Base-by-base conservation (phyloP, 306 rosid species). In the Canavalia gladiata region DNA sequence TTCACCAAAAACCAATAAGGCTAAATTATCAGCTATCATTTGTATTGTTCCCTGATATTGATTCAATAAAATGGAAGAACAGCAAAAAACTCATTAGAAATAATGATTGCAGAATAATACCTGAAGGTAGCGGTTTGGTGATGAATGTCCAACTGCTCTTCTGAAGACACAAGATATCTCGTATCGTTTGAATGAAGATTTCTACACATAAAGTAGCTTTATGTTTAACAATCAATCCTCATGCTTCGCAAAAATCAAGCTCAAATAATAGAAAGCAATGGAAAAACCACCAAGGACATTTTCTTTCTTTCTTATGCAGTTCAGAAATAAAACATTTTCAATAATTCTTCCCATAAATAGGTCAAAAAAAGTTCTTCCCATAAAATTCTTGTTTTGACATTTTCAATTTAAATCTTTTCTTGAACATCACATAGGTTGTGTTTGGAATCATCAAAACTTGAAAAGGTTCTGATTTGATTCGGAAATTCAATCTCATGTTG, bases 51-150 rank as follows among this genome's bases (percentile, higher is more conserved):
- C 33, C 35, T 49, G 37, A 42, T n/a, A 47, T 35, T 83, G 55
- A 59, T 75, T 67, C 1, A 2, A 68, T 46, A 72, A 68, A 57
- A 56, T 25, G 12, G 74, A 39, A 69, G 66, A 66, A 62, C 72
- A 57, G 18, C 33, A 25, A 43, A 54, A 81, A 81, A 34, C 41
- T 72, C 33, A 37, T 50, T 55, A 65, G 74, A 52, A 72, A 64
- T 33, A 56, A 31, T 45, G 11, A 41, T 74, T 54, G 74, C 35
- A 58, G 55, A 78, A 60, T 75, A 56, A 74, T 86, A 95, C 99
- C 95, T 95, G 99, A 78, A 95, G 97, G 89, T 87, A 91, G 77
- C 88, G 94, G 86, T 89, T 95, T 78, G 99, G 99, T 45, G 99
- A 81, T 75, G 99, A 90, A 81, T 91, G 99, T 54, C 99, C 99